These are phyloP conservation scores for Juglanconis sp. DNA, from an alignment of 2,329 filamentous ascomycete species.

Conservation along the genomic window DNA sequence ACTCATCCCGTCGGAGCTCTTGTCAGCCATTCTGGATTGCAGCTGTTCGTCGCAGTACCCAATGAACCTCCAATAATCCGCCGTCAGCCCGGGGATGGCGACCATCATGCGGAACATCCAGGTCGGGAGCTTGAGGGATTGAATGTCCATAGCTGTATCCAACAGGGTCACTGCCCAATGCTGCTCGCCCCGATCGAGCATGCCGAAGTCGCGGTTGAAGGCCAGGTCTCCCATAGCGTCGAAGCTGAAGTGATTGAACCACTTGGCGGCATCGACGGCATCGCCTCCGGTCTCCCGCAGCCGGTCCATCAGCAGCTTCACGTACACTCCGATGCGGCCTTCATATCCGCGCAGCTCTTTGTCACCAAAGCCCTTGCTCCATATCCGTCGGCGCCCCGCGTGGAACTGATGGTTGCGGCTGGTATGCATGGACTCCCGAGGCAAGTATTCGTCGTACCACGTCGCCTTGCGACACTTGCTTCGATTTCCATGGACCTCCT, in stretches of 20 bases:
- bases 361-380: slow-evolving; percentile 19
- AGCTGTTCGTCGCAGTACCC: no score
- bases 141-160: neutral
- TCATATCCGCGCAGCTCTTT: slow-evolving; percentile 18
- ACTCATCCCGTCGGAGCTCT: neutral
- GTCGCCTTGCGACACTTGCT: slow-evolving; percentile 15
- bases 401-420: slow-evolving; percentile 15
- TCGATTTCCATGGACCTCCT: slow-evolving; percentile 11
- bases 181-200: slow-evolving; percentile 21
- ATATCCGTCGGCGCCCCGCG: slow-evolving; percentile 14
- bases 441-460: slow-evolving; percentile 16
- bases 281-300: slow-evolving; percentile 3
- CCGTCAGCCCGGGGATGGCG: no score
- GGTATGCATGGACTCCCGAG: slow-evolving; percentile 13
- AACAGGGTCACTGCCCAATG: slow-evolving; percentile 16
- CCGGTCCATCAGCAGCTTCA: slow-evolving; percentile 2
- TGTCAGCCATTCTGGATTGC: no score
- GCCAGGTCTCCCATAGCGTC: slow-evolving; percentile 30
- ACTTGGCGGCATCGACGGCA: slow-evolving; percentile 18
- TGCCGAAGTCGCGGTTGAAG: slow-evolving; percentile 27
- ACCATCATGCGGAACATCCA: slow-evolving; percentile 20
- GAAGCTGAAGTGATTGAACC: slow-evolving; percentile 24
- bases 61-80: no score
- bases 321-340: slow-evolving; percentile 12
- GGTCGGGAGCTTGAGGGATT: slow-evolving; percentile 13